Base-by-base conservation (phyloP, 371 early-diverging fungal genomes). In the Mortierella sp. region DNA sequence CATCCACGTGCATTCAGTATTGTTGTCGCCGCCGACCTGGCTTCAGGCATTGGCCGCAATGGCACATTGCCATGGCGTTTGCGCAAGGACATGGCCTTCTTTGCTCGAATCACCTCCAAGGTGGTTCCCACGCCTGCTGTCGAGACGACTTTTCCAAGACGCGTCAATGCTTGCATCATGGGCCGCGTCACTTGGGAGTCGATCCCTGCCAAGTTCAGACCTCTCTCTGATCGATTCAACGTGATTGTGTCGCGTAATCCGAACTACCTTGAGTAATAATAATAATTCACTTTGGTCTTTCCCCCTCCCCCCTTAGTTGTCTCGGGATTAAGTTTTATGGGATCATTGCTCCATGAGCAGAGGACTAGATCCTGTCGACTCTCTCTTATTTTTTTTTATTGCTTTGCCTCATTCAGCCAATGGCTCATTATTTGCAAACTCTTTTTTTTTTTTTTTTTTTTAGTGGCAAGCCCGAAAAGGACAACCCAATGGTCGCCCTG, bases 151-250 rank as follows among this genome's bases (percentile, higher is more conserved):
- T 37, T 9, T 2, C 26, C 62, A 37, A 51, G 55, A 2, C 57
- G 60, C 57, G 66, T 72, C 66, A 97, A 97, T 74, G 93, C 91
- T 0, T 92, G 93, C 45, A 91, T 97, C 69, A 94, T 96, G 94
- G 98, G 98, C 21, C 85, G 96, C 55, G 81, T 84, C 28, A 95
- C 95, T 7, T 97, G 96, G 96, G 94, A 94, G 64, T 92, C 94
- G 7, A 92, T 96, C 55, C 98, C 97, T 5, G 64, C 66, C 18
- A 88, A 88, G 64, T 91, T 86, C 62, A 84, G 92, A 57, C 98
- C 98, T 6, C 82, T 98, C 26, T 68, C 75, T 7, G 72, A 83
- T 52, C 86, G 98, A 46, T 81, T 91, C 66, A 97, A 97, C 76
- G 86, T 98, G 60, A 90, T 98, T 4, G 73, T 98, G 29, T 89